phyloP scores from a whole-genome alignment of 2,329 filamentous ascomycete genomes.

The Trichoderma lentiforme region DNA sequence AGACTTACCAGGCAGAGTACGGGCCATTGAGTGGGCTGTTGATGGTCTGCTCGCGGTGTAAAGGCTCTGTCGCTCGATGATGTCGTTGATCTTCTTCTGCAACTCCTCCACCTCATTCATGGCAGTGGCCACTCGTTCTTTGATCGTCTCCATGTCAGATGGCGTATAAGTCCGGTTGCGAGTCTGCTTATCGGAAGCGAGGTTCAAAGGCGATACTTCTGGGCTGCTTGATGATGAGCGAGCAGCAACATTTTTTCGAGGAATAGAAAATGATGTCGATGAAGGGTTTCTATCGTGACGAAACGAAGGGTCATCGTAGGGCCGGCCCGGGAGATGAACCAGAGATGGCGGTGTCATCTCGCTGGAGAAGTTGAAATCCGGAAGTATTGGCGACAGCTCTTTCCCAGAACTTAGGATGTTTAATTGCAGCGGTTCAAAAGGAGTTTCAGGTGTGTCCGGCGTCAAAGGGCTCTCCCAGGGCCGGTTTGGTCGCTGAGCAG shows the following conservation, averaged over 20 bases:
- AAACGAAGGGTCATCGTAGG: conserved; percentile 31
- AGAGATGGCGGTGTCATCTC: conserved; percentile 41
- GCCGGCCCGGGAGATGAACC: conserved; percentile 31
- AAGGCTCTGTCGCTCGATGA: conserved; percentile 59
- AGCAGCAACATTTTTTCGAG: conserved; percentile 40
- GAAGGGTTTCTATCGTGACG: conserved; percentile 46
- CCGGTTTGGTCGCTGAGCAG: not conserved
- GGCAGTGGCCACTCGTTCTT: conserved; percentile 54
- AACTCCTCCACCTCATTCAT: conserved; percentile 58
- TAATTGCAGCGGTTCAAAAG: conserved; percentile 55
- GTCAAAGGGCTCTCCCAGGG: conserved; percentile 26
- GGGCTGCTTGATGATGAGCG: conserved; percentile 24
- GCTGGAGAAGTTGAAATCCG: conserved; percentile 45
- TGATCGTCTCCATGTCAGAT: conserved; percentile 49
- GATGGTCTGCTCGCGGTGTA: conserved; percentile 53
- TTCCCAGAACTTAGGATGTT: conserved; percentile 45
- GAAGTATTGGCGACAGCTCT: conserved; percentile 54
- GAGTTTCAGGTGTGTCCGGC: conserved; percentile 25
- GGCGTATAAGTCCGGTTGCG: conserved; percentile 44
- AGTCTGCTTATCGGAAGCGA: conserved; percentile 41
- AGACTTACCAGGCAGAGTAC: conserved; percentile 32
- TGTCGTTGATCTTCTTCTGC: conserved; percentile 57
- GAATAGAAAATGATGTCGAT: conserved; percentile 53
- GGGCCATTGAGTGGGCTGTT: conserved; percentile 43
- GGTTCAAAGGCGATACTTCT: conserved; percentile 31